Base-by-base conservation (phyloP, 2,329 filamentous ascomycete species). In the Claviceps sorghi region DNA sequence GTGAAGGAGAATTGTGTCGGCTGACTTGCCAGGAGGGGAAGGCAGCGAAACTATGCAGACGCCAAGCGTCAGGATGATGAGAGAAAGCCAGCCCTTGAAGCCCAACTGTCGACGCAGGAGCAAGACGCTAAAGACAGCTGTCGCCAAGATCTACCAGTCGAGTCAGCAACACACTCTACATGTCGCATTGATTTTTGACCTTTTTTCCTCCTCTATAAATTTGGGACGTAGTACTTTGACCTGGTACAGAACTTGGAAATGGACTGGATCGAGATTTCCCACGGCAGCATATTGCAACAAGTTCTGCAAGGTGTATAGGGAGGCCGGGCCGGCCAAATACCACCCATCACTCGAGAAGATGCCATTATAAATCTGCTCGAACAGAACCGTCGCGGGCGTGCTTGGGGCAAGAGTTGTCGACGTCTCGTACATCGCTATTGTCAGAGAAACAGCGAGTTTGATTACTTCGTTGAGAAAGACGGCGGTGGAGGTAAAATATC, bases 181-280 rank as follows among this genome's bases (percentile, higher is more conserved):
- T 10, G 32, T 4, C 11, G 32, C 2, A 4, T 5, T 40, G 36
- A 15, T 17, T 40, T 4, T 38, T 13, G 6, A 5, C 11, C 34
- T 38, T 10, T 40, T 6, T 40, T 40, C 17, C 13, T 6, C 13
- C 11, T 17, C n/a, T 40, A 21, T 38, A n/a, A 41, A 32, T 4
- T 19, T 19, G 17, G 13, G 21, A 2, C 29, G 17, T 54, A 66
- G n/a, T 61, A 79, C 78, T 74, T 96, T 96, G 53, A 97, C 74
- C 69, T 98, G 91, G 65, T 93, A 95, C 29, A 93, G 80, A 54
- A 95, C 83, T 67, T 96, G 90, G 64, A 96, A 97, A 51, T 91
- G 89, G 4, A 93, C 88, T 0, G 91, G 86, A 61, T 95, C 88
- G 60, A 97, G 68, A 59, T 97, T 96, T 55, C 87, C 88, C 11